Percentiles rank a stretch among this genome's conserved stretches.
These are phyloP conservation scores for Incumbomyces delicatus DNA, from an alignment of 2,329 filamentous ascomycete genomes.

Conservation along the genomic window DNA sequence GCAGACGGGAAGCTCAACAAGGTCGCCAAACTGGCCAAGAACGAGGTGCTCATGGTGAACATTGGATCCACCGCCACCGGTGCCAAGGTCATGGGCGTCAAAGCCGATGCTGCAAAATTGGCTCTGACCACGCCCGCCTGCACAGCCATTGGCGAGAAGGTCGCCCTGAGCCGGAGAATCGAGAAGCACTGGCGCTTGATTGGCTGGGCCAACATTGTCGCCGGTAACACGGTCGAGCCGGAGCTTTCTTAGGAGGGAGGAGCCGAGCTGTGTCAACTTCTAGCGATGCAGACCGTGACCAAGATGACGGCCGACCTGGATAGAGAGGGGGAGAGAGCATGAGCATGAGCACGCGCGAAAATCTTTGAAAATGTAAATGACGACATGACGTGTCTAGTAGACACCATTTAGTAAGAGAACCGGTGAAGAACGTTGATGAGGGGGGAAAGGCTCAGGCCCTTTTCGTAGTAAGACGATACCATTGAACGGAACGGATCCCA, in stretches of 20 bases:
- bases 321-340: too few species aligned
- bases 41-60: constrained; percentile 99
- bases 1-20: constrained; percentile 98
- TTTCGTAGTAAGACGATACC: too few species aligned
- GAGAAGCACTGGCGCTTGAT: constrained; percentile 99
- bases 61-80: constrained; percentile 96
- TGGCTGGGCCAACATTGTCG: constrained; percentile 74
- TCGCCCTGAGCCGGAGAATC: constrained; percentile 88
- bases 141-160: constrained; percentile 96
- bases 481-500: too few species aligned
- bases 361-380: too few species aligned
- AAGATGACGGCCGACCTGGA: too few species aligned
- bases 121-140: constrained; percentile 87
- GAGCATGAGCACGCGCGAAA: too few species aligned
- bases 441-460: too few species aligned
- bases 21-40: constrained; percentile 96
- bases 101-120: constrained; percentile 94
- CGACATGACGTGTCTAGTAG: too few species aligned
- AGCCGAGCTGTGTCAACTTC: background rate
- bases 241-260: constrained; percentile 15
- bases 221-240: constrained; percentile 40
- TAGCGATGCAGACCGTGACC: too few species aligned
- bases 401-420: too few species aligned
- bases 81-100: constrained; percentile 93
- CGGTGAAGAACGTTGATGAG: too few species aligned